Conservation (phyloP, 192 early-diverging fungal genomes). For the Coemansia sp. region DNA sequence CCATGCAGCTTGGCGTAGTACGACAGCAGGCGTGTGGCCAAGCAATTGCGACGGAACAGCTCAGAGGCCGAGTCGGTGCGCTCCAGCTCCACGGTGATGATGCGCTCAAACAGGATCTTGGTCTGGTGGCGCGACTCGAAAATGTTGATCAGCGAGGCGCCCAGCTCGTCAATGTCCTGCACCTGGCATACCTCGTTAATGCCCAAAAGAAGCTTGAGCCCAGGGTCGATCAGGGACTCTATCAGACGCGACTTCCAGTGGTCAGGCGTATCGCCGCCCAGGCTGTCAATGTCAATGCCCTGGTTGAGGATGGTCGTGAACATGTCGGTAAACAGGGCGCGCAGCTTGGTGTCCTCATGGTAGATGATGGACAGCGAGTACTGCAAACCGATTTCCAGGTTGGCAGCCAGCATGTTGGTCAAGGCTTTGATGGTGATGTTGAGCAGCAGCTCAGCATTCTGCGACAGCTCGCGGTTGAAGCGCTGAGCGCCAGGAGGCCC, state of each 20-base stretch:
- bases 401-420: slow-evolving; percentile 86
- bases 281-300: slow-evolving; percentile 81
- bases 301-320: slow-evolving; percentile 86
- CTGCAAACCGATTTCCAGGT: slow-evolving; percentile 89
- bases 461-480: slow-evolving; percentile 49
- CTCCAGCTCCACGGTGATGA: slow-evolving; percentile 82
- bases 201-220: slow-evolving; percentile 76
- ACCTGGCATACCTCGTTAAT: slow-evolving; percentile 83
- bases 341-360: slow-evolving; percentile 84
- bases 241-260: slow-evolving; percentile 79
- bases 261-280: slow-evolving; percentile 72
- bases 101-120: slow-evolving; percentile 71
- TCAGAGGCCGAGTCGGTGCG: slow-evolving; percentile 81
- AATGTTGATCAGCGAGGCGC: slow-evolving; percentile 69
- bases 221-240: slow-evolving; percentile 68
- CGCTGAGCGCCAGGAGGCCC: slow-evolving; percentile 14
- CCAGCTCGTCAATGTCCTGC: slow-evolving; percentile 86
- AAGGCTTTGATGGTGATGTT: slow-evolving; percentile 71
- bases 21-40: slow-evolving; percentile 85
- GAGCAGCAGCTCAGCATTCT: slow-evolving; percentile 48
- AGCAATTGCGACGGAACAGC: slow-evolving; percentile 88
- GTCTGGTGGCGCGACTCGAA: slow-evolving; percentile 76
- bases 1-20: slow-evolving; percentile 82
- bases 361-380: slow-evolving; percentile 88
- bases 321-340: slow-evolving; percentile 90